Base-by-base conservation (phyloP, 2,329 filamentous ascomycete genomes). In the Paramyrothecium roridum region DNA sequence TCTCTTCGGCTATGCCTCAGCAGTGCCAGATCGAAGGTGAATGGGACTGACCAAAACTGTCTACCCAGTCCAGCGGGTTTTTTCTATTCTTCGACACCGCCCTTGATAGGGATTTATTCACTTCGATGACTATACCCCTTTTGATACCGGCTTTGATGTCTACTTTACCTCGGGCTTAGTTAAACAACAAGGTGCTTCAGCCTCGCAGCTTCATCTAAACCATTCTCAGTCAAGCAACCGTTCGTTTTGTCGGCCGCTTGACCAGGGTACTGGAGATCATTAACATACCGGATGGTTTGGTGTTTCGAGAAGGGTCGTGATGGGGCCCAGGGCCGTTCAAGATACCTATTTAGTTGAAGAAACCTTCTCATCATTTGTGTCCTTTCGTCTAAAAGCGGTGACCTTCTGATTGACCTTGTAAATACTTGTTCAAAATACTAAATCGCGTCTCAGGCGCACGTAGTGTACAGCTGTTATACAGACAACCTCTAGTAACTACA, bases 81-180 rank as follows among this genome's bases (percentile, higher is more conserved):
- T 62, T 62, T 60, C 48, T 19, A 51, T 63, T 57, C 48, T 54
- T 52, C 20, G 34, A 30, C 53, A 55, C 50, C 33, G 43, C 53
- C 43, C 47, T 52, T 59, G 61, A 53, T 60, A 62, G 58, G 60
- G 54, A 57, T 56, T 65, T 62, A 52, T 69, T 69, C 63, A 55
- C 59, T 70, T 69, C 63, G 65, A 61, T 63, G 65, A 65, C 64
- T 69, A 71, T 71, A 71, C 69, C 69, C 69, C 63, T 61, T 69
- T 68, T 60, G n/a, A n/a, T 12, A 26, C 3, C 17, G 20, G 48
- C 16, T n/a, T 30, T 6, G 26, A 6, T 30, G 26, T 30, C 26
- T 30, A 30, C 26, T 6, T 10, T 30, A 30, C 10, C 26, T 30
- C 26, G 26, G 26, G 4, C 10, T 10, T 4, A 10, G 12, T 45